Percentiles rank a stretch among this genome's conserved stretches.
phyloP scores from a whole-genome alignment of 176 grass and related monocot species.

The bread wheat (Triticum aestivum) region IWGSC_CS_RefSeq_v2.1 NC_057808.1:520631001-520631500 shows the following conservation, averaged over 20 bases:
- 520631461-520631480: background rate
- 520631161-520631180: too few species aligned
- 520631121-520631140: conserved; percentile 37
- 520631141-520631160: background rate
- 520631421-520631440: background rate
- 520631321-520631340: conserved; percentile 50
- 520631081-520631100: conserved; percentile 49
- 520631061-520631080: conserved; percentile 36
- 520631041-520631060: conserved; percentile 38
- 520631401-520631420: background rate
- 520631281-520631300: conserved; percentile 37
- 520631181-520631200: too few species aligned
- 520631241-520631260: conserved; percentile 29
- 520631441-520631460: background rate
- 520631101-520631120: conserved; percentile 46
- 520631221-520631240: conserved; percentile 6
- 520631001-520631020: conserved; percentile 48
- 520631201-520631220: background rate
- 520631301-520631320: conserved; percentile 29
- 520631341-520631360: conserved; percentile 30
- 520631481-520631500: too few species aligned
- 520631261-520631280: conserved; percentile 30
- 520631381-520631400: conserved; percentile 41
- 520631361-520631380: conserved; percentile 49
- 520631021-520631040: conserved; percentile 52